Evolutionary conservation across 1,284 basidiomycete species (phyloP).

Genomic region (Ceratobasidium sp.): DNA sequence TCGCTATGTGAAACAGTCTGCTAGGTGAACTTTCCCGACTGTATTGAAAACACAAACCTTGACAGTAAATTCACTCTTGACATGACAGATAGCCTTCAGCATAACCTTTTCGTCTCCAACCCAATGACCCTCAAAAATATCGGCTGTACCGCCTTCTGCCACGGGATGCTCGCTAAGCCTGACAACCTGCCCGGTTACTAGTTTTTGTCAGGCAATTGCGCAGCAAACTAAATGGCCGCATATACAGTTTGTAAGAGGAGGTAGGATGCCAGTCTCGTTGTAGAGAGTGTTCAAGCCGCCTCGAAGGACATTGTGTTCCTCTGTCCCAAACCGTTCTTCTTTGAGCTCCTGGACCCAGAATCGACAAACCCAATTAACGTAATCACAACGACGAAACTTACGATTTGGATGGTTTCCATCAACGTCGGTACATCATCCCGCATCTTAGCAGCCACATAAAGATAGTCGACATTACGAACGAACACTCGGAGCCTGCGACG

Average conservation of each 20-base stretch:
- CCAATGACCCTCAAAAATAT: constrained; percentile 29
- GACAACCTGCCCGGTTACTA: constrained; percentile 14
- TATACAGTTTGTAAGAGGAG: constrained; percentile 17
- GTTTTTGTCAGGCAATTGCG: not conserved
- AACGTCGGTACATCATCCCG: constrained; percentile 14
- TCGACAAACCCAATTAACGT: not conserved
- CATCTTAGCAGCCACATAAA: constrained; percentile 4
- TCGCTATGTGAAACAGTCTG: not conserved
- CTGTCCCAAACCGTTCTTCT: constrained; percentile 10
- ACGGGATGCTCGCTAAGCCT: constrained; percentile 9
- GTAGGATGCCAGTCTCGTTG: constrained; percentile 26
- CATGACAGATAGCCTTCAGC: constrained; percentile 11
- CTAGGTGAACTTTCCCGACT: not conserved
- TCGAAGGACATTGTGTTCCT: constrained; percentile 6
- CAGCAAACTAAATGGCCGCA: not conserved
- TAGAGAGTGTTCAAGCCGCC: constrained; percentile 20
- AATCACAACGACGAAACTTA: not conserved
- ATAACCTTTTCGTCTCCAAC: constrained; percentile 30
- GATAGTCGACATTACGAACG: constrained; percentile 8
- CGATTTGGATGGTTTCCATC: constrained; percentile 26
- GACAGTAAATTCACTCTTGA: constrained; percentile 9
- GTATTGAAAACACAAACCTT: not conserved
- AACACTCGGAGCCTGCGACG: constrained; percentile 15
- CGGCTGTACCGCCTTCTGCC: constrained; percentile 4
- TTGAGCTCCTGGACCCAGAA: not conserved